Evolutionary conservation across 192 early-diverging fungal species (phyloP).

Genomic region (Neocallimastix lanati): DNA sequence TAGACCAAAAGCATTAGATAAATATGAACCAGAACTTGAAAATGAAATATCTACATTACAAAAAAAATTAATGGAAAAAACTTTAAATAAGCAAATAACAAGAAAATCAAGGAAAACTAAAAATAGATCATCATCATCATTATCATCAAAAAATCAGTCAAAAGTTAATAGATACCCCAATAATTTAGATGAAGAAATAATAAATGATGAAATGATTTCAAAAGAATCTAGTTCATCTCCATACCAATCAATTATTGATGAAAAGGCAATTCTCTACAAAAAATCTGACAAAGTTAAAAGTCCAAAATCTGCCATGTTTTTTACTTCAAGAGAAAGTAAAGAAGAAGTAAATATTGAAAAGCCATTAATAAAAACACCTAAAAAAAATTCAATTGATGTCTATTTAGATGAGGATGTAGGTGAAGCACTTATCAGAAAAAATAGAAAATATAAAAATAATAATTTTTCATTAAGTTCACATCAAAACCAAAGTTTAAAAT

Average conservation of each 20-base stretch:
- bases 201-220: too few species aligned
- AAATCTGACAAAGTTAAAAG: not conserved
- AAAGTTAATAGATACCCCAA: not conserved
- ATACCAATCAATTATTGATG: not conserved
- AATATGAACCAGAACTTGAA: not conserved
- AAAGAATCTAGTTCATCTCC: too few species aligned
- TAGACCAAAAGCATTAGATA: not conserved
- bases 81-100: not conserved
- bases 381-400: not conserved
- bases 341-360: not conserved
- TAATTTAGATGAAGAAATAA: too few species aligned
- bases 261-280: not conserved
- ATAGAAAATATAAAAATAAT: not conserved
- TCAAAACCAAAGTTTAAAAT: not conserved
- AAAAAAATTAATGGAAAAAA: not conserved
- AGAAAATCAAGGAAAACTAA: not conserved
- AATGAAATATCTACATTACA: not conserved
- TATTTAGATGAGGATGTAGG: not conserved
- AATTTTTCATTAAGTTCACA: not conserved
- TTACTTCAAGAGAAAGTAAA: not conserved
- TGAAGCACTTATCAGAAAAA: not conserved
- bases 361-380: not conserved
- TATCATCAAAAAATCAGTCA: not conserved
- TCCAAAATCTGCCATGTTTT: not conserved
- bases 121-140: not conserved